Base-by-base conservation (phyloP, 495 filamentous ascomycete species). In the Aspergillus taichungensis region DNA sequence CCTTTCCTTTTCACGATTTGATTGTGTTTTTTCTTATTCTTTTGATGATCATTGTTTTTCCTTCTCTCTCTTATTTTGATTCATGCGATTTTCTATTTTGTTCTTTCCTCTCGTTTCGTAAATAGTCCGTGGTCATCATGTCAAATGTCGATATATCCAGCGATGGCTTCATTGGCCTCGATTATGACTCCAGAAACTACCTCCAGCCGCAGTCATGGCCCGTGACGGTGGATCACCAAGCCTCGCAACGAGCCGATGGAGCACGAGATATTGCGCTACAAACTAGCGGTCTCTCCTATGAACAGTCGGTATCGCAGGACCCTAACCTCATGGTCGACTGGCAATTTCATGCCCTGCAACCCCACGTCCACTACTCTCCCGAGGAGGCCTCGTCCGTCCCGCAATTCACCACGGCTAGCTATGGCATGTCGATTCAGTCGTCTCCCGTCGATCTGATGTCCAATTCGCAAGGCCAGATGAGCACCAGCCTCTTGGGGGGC, bases 361-460 rank as follows among this genome's bases (percentile, higher is more conserved):
- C 68, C 38, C 72, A 75, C 55, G 53, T 68, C 36, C 56, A 63
- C 37, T 71, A 69, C 59, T 54, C 61, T 18, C 51, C 64, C 41
- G 63, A 67, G 39, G 69, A 69, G 44, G 75, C 46, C 51, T 68
- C 64, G 67, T 75, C 66, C 66, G 79, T 66, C 51, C 71, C 57
- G 47, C 78, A 63, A 39, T 72, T 68, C 43, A 69, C 67, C 38
- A 60, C 66, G 37, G 56, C 63, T 6, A 64, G 63, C 45, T 78
- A 70, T 64, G 70, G 66, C 24, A 72, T 72, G 47, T 61, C 69
- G 8, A 64, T 76, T 45, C 74, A 78, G 37, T 62, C 76, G 12
- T 76, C 81, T 4, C 74, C 88, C 34, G 77, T 86, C 24, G 84
- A 87, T 62, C 72, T 85, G 43, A 78, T 87, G 45, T 68, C 83